These are phyloP conservation scores for Nemania diffusa DNA, from an alignment of 2,329 filamentous ascomycete genomes.

Conservation along the genomic window DNA sequence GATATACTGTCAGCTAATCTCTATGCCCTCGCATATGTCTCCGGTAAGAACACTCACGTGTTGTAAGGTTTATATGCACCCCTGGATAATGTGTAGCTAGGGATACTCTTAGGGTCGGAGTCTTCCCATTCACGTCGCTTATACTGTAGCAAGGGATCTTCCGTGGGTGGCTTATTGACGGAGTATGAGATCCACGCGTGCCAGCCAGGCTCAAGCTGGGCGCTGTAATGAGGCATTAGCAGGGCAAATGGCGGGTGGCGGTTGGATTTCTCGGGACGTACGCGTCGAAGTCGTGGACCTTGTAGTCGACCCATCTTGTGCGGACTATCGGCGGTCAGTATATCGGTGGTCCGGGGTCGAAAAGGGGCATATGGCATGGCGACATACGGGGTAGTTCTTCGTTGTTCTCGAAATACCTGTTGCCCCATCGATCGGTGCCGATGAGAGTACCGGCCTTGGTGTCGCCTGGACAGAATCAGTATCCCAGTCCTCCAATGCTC, in stretches of 20 bases:
- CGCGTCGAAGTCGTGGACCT: slow-evolving; percentile 84
- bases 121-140: slow-evolving; percentile 80
- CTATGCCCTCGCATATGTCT: slow-evolving; percentile 14
- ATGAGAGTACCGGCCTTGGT: slow-evolving; percentile 93
- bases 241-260: neutral
- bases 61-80: slow-evolving; percentile 92
- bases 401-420: slow-evolving; percentile 97
- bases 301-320: slow-evolving; percentile 98
- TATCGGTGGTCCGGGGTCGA: neutral
- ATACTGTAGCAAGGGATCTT: slow-evolving; percentile 77
- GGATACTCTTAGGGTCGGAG: slow-evolving; percentile 71
- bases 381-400: slow-evolving; percentile 88
- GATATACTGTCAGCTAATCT: slow-evolving; percentile 36
- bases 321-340: slow-evolving; percentile 68
- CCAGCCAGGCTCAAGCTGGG: slow-evolving; percentile 95
- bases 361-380: neutral
- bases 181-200: slow-evolving; percentile 97
- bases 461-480: slow-evolving; percentile 72
- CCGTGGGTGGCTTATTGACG: slow-evolving; percentile 84
- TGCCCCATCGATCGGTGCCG: slow-evolving; percentile 88
- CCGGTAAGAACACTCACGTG: slow-evolving; percentile 74
- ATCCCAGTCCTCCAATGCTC: neutral
- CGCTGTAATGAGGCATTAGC: slow-evolving; percentile 55
- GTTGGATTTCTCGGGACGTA: slow-evolving; percentile 53
- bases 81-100: slow-evolving; percentile 78